Evolutionary conservation across 2,329 filamentous ascomycete genomes (phyloP).

Genomic region (Pyricularia grisea): DNA sequence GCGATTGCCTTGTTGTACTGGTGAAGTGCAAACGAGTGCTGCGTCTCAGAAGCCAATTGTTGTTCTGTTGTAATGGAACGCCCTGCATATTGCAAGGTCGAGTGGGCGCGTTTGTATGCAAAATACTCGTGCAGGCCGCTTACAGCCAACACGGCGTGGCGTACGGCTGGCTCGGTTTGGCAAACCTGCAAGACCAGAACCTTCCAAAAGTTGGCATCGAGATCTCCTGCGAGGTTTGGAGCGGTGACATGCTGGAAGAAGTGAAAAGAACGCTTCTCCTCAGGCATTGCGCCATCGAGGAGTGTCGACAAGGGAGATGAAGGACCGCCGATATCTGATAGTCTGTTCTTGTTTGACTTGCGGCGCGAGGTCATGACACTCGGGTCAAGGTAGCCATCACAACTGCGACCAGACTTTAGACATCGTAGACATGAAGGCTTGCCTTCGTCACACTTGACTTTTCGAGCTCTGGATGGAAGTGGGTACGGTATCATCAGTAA

Average conservation of each 20-base stretch:
- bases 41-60: background rate
- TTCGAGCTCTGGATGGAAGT: constrained; percentile 36
- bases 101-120: background rate
- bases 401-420: constrained; percentile 43
- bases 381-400: constrained; percentile 40
- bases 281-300: constrained; percentile 17
- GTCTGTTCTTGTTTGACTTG: constrained; percentile 6
- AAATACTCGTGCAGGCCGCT: constrained; percentile 19
- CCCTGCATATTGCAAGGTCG: background rate
- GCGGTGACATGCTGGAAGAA: constrained; percentile 30
- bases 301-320: constrained; percentile 11
- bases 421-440: constrained; percentile 44
- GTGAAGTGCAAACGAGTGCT: constrained; percentile 9
- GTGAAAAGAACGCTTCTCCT: constrained; percentile 25
- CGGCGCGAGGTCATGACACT: constrained; percentile 15
- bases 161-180: constrained; percentile 17
- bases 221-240: constrained; percentile 30
- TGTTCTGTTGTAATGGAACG: background rate
- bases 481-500: background rate
- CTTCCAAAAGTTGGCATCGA: constrained; percentile 25
- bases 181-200: constrained; percentile 17
- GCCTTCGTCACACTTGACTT: constrained; percentile 47
- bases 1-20: constrained; percentile 12
- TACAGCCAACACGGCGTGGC: constrained; percentile 20
- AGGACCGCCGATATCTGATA: constrained; percentile 6